These are phyloP conservation scores for Sphaerostilbella broomeana DNA, from an alignment of 2,329 filamentous ascomycete species.

Conservation along the genomic window DNA sequence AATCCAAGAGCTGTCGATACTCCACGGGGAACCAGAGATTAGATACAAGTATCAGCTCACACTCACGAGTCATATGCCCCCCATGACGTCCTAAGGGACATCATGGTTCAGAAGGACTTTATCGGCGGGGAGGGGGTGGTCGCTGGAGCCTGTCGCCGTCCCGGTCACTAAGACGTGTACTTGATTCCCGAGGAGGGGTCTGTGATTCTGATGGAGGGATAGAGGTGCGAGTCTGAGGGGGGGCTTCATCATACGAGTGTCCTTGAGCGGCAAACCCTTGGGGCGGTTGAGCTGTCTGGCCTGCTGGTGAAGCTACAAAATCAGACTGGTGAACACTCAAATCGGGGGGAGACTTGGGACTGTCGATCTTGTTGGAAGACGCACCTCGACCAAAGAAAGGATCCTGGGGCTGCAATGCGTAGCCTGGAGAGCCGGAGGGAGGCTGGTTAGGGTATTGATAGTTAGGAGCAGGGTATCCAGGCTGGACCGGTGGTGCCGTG, in stretches of 20 bases:
- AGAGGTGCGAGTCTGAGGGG: slow-evolving; percentile 30
- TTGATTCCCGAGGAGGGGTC: slow-evolving; percentile 31
- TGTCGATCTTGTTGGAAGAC: slow-evolving; percentile 34
- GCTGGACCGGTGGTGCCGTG: slow-evolving; percentile 25
- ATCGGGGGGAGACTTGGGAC: slow-evolving; percentile 8
- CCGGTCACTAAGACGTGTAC: slow-evolving; percentile 36
- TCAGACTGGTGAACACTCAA: slow-evolving; percentile 30
- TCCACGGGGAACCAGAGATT: slow-evolving; percentile 23
- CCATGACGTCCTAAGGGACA: slow-evolving; percentile 3
- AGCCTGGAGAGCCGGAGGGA: slow-evolving; percentile 25
- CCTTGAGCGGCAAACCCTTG: slow-evolving; percentile 38
- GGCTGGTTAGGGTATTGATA: slow-evolving; percentile 32
- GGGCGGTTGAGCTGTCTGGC: slow-evolving; percentile 29
- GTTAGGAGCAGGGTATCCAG: slow-evolving; percentile 26
- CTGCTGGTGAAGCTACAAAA: slow-evolving; percentile 49
- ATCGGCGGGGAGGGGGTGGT: slow-evolving; percentile 31
- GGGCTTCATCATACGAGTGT: slow-evolving; percentile 46
- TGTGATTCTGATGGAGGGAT: slow-evolving; percentile 34
- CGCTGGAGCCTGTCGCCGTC: slow-evolving; percentile 37
- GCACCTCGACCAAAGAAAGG: slow-evolving; percentile 55
- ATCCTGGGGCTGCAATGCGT: slow-evolving; percentile 42
- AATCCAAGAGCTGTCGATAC: slow-evolving; percentile 21
- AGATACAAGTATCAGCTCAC: slow-evolving; percentile 25
- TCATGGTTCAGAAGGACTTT: slow-evolving; percentile 20
- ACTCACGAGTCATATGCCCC: slow-evolving; percentile 18